These are phyloP conservation scores for Saccharomyces hybrid DNA, from an alignment of 1,139 yeast species.

Conservation along the genomic window DNA sequence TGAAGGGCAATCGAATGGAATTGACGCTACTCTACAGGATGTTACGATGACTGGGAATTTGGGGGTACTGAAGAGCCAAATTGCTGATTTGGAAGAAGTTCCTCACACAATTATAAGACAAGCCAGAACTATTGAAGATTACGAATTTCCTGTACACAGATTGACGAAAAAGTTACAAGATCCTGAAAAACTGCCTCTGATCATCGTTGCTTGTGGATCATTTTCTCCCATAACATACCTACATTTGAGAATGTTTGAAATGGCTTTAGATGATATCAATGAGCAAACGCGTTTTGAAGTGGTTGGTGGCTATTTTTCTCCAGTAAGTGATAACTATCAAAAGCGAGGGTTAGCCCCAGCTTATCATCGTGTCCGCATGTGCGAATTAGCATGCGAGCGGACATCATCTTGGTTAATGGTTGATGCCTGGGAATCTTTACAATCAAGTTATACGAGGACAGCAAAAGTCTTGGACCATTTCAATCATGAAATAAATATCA, in stretches of 20 bases:
- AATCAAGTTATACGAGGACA: slow-evolving; percentile 83
- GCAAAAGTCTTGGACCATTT: slow-evolving; percentile 94
- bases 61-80: slow-evolving; percentile 53
- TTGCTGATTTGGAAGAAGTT: slow-evolving; percentile 92
- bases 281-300: slow-evolving; percentile 93
- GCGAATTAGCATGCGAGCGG: slow-evolving; percentile 95
- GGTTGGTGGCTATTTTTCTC: slow-evolving; percentile 94
- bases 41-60: slow-evolving; percentile 23
- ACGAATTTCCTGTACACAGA: slow-evolving; percentile 80
- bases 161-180: slow-evolving; percentile 64
- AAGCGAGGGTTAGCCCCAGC: slow-evolving; percentile 90
- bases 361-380: slow-evolving; percentile 88
- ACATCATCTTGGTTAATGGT: slow-evolving; percentile 98
- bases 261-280: slow-evolving; percentile 88
- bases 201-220: slow-evolving; percentile 94
- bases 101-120: slow-evolving; percentile 90
- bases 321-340: slow-evolving; percentile 87
- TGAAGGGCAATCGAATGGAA: slow-evolving; percentile 4
- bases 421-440: slow-evolving; percentile 97
- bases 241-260: slow-evolving; percentile 94
- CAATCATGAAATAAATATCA: slow-evolving; percentile 86
- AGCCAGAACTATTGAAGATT: slow-evolving; percentile 57
- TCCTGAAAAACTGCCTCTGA: slow-evolving; percentile 76
- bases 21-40: slow-evolving; percentile 5
- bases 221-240: slow-evolving; percentile 92